phyloP scores from a whole-genome alignment of 805 yeast species.

The Scheffersomyces spartinae region DNA sequence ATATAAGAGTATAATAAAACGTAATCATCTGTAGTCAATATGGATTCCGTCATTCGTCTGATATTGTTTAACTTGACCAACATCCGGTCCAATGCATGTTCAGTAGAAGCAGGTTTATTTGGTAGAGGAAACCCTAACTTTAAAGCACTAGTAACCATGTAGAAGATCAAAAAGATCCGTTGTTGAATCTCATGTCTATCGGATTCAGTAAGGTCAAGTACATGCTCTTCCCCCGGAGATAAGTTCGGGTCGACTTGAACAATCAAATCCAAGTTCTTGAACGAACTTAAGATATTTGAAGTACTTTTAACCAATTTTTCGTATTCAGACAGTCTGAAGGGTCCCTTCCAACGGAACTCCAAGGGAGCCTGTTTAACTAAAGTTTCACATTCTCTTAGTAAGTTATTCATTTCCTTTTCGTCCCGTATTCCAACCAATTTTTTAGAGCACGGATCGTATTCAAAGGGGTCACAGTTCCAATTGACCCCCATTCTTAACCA shows the following conservation, averaged over 20 bases:
- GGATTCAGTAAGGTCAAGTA: slow-evolving; percentile 39
- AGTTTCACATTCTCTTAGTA: slow-evolving; percentile 49
- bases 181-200: slow-evolving; percentile 65
- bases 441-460: slow-evolving; percentile 12
- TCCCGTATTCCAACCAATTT: slow-evolving; percentile 34
- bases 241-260: slow-evolving; percentile 50
- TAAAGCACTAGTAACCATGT: slow-evolving; percentile 69
- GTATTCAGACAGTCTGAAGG: slow-evolving; percentile 47
- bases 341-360: slow-evolving; percentile 66
- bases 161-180: slow-evolving; percentile 62
- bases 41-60: slow-evolving; percentile 23
- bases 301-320: slow-evolving; percentile 41
- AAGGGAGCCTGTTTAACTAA: slow-evolving; percentile 61
- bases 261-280: slow-evolving; percentile 61
- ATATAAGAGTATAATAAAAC: slow-evolving; percentile 67
- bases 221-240: slow-evolving; percentile 40
- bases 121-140: slow-evolving; percentile 71
- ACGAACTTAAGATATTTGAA: slow-evolving; percentile 58
- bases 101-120: slow-evolving; percentile 64
- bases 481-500: slow-evolving; percentile 76
- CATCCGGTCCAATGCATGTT: slow-evolving; percentile 60
- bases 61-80: slow-evolving; percentile 53
- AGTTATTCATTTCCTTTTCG: slow-evolving; percentile 35
- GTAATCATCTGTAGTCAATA: slow-evolving; percentile 56
- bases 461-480: slow-evolving; percentile 68